A percentile compares a stretch with the other conserved stretches of the same genome.
phyloP scores from a whole-genome alignment of 441 rosid genomes.

The Iberis amara region DNA sequence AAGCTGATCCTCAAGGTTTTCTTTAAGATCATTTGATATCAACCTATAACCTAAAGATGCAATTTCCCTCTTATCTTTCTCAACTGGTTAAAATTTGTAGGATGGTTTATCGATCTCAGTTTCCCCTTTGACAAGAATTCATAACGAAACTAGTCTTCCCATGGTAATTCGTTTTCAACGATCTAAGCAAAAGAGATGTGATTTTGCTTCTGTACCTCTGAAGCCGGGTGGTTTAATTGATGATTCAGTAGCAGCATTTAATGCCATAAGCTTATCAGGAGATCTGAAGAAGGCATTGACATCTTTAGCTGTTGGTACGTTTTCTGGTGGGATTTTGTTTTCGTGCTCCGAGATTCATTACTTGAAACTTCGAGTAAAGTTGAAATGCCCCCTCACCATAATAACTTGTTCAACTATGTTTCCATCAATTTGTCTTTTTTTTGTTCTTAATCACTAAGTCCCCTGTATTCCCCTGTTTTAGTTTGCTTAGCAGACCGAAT shows the following conservation, averaged over 20 bases:
- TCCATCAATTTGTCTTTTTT: conserved; percentile 14
- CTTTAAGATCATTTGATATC: conserved; percentile 24
- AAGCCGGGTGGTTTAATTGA: conserved; percentile 78
- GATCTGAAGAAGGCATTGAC: conserved; percentile 71
- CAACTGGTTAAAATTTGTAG: conserved; percentile 36
- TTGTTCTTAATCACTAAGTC: conserved; percentile 3
- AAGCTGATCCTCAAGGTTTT: conserved; percentile 21
- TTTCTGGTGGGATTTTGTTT: conserved; percentile 24
- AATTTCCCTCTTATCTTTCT: conserved; percentile 13
- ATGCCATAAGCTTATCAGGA: conserved; percentile 73
- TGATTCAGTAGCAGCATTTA: conserved; percentile 80
- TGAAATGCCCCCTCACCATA: conserved; percentile 17
- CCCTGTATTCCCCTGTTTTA: conserved; percentile 1
- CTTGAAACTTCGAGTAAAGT: conserved; percentile 15
- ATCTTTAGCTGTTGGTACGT: conserved; percentile 87
- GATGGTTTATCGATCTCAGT: conserved; percentile 79
- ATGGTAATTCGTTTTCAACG: conserved; percentile 79
- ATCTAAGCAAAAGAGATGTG: conserved; percentile 54
- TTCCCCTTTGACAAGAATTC: conserved; percentile 83
- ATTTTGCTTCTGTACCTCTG: conserved; percentile 53
- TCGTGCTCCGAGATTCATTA: conserved; percentile 17
- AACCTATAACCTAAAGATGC: conserved; percentile 15
- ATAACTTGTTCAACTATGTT: conserved; percentile 11
- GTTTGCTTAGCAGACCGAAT: conserved; percentile 19
- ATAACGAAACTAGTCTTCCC: conserved; percentile 75